A percentile compares a stretch with the other conserved stretches of the same genome.
These are phyloP conservation scores for Xylaria bambusicola DNA, from an alignment of 495 filamentous ascomycete genomes.

Conservation along the genomic window DNA sequence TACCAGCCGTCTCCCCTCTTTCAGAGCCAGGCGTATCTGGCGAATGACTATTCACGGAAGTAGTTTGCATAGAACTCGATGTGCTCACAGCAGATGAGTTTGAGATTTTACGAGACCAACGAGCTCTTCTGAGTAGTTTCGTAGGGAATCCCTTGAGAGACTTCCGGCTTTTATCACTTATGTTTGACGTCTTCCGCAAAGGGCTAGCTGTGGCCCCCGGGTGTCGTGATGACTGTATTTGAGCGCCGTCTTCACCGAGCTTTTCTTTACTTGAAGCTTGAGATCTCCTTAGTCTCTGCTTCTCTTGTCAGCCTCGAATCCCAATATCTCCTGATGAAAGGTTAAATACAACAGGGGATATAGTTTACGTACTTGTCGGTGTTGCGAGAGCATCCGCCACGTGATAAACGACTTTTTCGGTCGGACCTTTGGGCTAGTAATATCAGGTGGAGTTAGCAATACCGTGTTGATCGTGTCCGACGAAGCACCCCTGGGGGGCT, in stretches of 20 bases:
- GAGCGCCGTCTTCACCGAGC: not conserved
- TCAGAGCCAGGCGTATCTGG: conserved; percentile 35
- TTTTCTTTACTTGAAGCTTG: conserved; percentile 4
- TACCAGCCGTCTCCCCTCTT: conserved; percentile 25
- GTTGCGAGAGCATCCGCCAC: conserved; percentile 23
- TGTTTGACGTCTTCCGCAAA: conserved; percentile 8
- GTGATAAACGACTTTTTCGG: conserved; percentile 28
- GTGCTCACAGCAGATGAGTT: conserved; percentile 35
- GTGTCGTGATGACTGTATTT: not conserved
- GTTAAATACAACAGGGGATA: not conserved
- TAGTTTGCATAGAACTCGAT: conserved; percentile 37
- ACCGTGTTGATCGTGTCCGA: not conserved
- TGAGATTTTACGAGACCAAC: conserved; percentile 45
- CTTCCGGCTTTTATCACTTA: conserved; percentile 23
- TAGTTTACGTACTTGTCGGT: conserved; percentile 22
- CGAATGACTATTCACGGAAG: conserved; percentile 35
- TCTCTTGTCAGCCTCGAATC: not conserved
- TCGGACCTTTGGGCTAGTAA: conserved; percentile 3
- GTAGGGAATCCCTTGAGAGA: conserved; percentile 22
- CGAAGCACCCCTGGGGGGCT: not conserved
- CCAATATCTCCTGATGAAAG: not conserved
- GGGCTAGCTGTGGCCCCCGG: not conserved
- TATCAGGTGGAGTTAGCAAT: not conserved
- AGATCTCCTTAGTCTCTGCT: not conserved
- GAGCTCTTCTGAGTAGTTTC: conserved; percentile 39